Base-by-base conservation (phyloP, 371 early-diverging fungal species). In the Syncephalastrum racemosum region DNA sequence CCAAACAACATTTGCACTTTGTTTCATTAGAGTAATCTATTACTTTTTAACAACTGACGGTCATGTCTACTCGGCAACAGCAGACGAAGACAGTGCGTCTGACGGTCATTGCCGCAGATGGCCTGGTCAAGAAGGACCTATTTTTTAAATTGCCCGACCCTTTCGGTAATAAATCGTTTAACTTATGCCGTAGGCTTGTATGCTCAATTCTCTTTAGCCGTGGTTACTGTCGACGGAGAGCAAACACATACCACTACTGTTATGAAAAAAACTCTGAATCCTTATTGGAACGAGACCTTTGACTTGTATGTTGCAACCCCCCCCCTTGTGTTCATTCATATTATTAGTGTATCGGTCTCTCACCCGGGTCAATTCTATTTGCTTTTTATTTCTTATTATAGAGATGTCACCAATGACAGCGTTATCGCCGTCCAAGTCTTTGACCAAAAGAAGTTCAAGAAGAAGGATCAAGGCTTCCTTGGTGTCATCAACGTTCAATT, bases 401-500 rank as follows among this genome's bases (percentile, higher is more conserved):
- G 90, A 46, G 75, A 80, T 66, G 90, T 90, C 12, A 83, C 80
- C 15, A 86, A 82, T 66, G 71, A 73, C 54, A 91, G 92, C 62
- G 87, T 94, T 8, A 81, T 97, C 54, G 87, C 94, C 1, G 89
- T 96, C 31, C 96, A 98, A 72, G 88, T 98, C 19, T 98, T 96
- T 81, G 98, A 98, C 74, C 96, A 96, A 75, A 86, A 90, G 67
- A 94, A 93, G 68, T 96, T 92, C 71, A 95, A 94, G 76, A 93
- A 91, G 82, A 89, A 86, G 67, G 87, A 90, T 59, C 96, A 96
- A 73, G 97, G 98, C 0, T 95, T 96, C 69, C 73, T 98, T 18
- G 98, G 98, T 25, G 94, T 95, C 20, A 84, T 95, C 56, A 94
- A 94, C 64, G 80, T 95, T 12, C 84, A 89, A 63, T 82, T 96